Evolutionary conservation across 495 filamentous ascomycete genomes (phyloP), one percentile per base, ranked within the genome.

Genomic region (Thozetella sp.): DNA sequence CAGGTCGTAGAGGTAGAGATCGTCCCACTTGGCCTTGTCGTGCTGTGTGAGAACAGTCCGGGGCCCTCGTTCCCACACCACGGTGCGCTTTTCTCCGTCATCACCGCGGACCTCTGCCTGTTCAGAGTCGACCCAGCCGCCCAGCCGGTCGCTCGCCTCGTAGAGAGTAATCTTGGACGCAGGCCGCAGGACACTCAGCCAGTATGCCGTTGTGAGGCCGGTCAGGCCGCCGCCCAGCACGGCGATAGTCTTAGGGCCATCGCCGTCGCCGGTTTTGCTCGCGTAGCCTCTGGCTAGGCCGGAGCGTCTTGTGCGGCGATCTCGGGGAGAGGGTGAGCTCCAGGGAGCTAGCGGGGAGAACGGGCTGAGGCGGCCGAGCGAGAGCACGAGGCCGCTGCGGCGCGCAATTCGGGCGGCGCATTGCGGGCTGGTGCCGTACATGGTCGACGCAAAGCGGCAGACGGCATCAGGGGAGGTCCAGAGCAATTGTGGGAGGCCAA

Each of bases 211-310:
- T 25, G 91, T 85, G 53, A 99, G 84, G 34, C 96, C 96, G 17
- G 94, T 95, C 67, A 99, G 90, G 53, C 96, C 96, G 56, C 87
- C 94, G 34, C 96, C 95, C 15, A 97, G 72, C 19, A 97, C 81
- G 37, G 90, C 93, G 61, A 90, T 83, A 63, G 84, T 69, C 61
- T 77, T 77, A 19, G 70, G 66, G 43, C 57, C 53, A 30, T 53
- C 59, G 57, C 64, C 66, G 67, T 51, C 58, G 43, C 40, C 63
- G 34, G n/a, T 19, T 25, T 1, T 34, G 37, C 20, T 52, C 20
- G 55, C 37, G 40, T 60, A 65, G 30, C 25, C 46, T 54, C 55
- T 55, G 23, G 13, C 13, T 3, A n/a, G 45, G 54, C 3, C 20
- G 54, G 2, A 22, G 54, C 24, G 13, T n/a, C 25, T 22, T 12